These are phyloP conservation scores for Tolypocladium paradoxum DNA, from an alignment of 2,329 filamentous ascomycete species.

Conservation along the genomic window DNA sequence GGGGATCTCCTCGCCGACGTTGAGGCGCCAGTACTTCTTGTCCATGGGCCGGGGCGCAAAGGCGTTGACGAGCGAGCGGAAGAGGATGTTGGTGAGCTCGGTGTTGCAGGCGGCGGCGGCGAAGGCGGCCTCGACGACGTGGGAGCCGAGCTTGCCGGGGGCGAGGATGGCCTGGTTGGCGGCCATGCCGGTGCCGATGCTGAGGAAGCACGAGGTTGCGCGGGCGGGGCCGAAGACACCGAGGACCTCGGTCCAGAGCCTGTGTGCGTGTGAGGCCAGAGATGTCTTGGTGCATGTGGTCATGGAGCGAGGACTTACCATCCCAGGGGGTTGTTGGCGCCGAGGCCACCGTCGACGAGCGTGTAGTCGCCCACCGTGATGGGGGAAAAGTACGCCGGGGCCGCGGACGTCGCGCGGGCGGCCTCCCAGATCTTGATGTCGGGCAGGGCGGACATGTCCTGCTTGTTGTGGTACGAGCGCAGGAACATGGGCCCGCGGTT, in stretches of 20 bases:
- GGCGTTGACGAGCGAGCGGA: conserved; percentile 5
- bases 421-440: conserved; percentile 5
- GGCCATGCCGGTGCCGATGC: conserved; percentile 5
- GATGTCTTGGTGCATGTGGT: not conserved
- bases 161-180: not conserved
- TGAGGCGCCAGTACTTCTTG: conserved; percentile 7
- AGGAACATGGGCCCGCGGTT: conserved; percentile 1
- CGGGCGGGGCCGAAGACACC: conserved; percentile 4
- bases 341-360: conserved; percentile 5
- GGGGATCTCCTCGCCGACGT: conserved; percentile 3
- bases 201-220: conserved; percentile 6
- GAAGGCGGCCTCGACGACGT: not conserved
- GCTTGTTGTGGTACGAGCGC: conserved; percentile 4
- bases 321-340: conserved; percentile 1
- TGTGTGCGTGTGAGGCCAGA: not conserved
- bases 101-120: conserved; percentile 4
- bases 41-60: conserved; percentile 4
- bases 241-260: conserved; percentile 7
- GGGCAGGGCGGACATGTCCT: conserved; percentile 1
- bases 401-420: conserved; percentile 4
- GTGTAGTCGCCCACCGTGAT: not conserved
- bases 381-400: conserved; percentile 2
- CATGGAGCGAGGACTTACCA: not conserved
- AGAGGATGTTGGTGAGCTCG: conserved; percentile 5
- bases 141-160: not conserved